phyloP scores from a whole-genome alignment of 1,284 basidiomycete genomes.

The Abortiporus biennis region DNA sequence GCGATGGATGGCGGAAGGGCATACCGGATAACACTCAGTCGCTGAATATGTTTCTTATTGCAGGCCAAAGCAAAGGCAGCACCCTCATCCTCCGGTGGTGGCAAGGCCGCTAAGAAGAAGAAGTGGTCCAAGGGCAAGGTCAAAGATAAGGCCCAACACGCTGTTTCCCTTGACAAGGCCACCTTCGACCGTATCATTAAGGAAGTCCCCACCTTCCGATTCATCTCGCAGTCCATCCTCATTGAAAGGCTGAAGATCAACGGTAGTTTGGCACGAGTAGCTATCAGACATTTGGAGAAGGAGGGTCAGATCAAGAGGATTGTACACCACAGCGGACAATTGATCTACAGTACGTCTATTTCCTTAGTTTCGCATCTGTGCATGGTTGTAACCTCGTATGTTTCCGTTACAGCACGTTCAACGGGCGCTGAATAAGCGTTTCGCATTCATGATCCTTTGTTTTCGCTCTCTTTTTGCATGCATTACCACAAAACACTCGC shows the following conservation, averaged over 20 bases:
- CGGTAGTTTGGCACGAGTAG: slow-evolving; percentile 90
- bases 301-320: slow-evolving; percentile 96
- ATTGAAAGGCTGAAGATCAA: slow-evolving; percentile 98
- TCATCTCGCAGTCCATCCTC: slow-evolving; percentile 96
- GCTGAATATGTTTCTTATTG: slow-evolving; percentile 9
- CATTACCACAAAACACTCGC: background rate
- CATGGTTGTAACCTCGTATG: slow-evolving; percentile 8
- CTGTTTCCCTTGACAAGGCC: slow-evolving; percentile 89
- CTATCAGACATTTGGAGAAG: slow-evolving; percentile 91
- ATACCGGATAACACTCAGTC: slow-evolving; percentile 18
- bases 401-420: slow-evolving; percentile 44
- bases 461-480: slow-evolving; percentile 5
- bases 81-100: slow-evolving; percentile 60
- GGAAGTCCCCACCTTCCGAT: slow-evolving; percentile 99
- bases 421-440: slow-evolving; percentile 56
- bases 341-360: slow-evolving; percentile 80
- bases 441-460: slow-evolving; percentile 19
- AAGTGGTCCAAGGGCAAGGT: slow-evolving; percentile 99
- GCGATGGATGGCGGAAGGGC: slow-evolving; percentile 18
- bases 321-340: slow-evolving; percentile 92
- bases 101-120: slow-evolving; percentile 95
- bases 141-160: slow-evolving; percentile 97
- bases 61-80: slow-evolving; percentile 80
- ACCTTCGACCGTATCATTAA: slow-evolving; percentile 96
- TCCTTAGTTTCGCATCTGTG: background rate